phyloP scores from a whole-genome alignment of 2,329 filamentous ascomycete species.

The Colletotrichum navitas region DNA sequence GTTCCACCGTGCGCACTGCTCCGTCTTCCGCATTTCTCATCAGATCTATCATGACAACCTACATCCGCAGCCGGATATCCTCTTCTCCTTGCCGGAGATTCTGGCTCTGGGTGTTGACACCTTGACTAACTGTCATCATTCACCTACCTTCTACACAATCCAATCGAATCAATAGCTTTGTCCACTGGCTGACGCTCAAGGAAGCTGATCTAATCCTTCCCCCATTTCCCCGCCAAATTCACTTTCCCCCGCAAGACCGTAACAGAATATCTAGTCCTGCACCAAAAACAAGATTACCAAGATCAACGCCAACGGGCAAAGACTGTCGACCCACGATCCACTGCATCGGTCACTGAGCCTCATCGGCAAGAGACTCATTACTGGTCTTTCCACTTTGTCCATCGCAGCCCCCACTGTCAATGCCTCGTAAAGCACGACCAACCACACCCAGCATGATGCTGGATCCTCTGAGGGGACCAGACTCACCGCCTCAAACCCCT shows the following conservation, averaged over 20 bases:
- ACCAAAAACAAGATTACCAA: conserved; percentile 30
- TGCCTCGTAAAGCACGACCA: conserved; percentile 54
- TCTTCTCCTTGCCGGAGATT: conserved; percentile 58
- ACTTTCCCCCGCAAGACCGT: conserved; percentile 33
- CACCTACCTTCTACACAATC: conserved; percentile 8
- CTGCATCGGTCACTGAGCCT: background rate
- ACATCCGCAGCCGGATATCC: conserved; percentile 51
- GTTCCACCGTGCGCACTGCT: conserved; percentile 15
- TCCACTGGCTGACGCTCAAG: conserved; percentile 32
- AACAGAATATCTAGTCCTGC: conserved; percentile 19
- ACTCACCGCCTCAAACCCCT: conserved; percentile 63
- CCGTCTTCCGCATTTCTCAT: conserved; percentile 22
- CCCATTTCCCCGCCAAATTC: conserved; percentile 29
- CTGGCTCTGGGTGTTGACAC: conserved; percentile 54
- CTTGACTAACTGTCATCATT: conserved; percentile 49
- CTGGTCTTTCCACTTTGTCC: background rate
- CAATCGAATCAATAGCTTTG: conserved; percentile 17
- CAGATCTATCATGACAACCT: conserved; percentile 55
- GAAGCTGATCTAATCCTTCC: conserved; percentile 36
- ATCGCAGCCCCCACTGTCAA: conserved; percentile 38
- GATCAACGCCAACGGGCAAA: conserved; percentile 29
- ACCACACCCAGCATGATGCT: conserved; percentile 58
- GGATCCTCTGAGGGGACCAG: conserved; percentile 53
- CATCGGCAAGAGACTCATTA: background rate
- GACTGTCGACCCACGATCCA: background rate